Base-by-base conservation (phyloP, 495 filamentous ascomycete genomes). In the Aspergillus sclerotioniger region DNA sequence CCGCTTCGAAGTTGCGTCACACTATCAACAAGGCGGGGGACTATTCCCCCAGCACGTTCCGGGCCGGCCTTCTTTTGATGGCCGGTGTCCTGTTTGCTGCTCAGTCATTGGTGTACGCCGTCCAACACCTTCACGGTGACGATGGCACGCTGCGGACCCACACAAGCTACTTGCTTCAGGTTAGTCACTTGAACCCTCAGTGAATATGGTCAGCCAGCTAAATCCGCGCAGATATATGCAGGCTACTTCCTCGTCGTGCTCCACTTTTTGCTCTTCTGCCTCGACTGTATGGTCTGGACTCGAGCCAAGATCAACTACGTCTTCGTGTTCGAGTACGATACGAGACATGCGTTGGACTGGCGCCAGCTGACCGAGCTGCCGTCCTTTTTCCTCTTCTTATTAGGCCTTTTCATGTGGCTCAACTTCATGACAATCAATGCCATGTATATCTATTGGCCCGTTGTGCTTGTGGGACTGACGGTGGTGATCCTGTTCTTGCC, bases 251-350 rank as follows among this genome's bases (percentile, higher is more conserved):
- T 96, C 6, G 80, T 87, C 55, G 72, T 92, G 12, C 79, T 89
- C 51, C 82, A 95, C 19, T 84, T 92, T 65, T 73, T 84, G 39
- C 68, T 92, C 21, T 96, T 96, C 63, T 87, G 84, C 58, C 48
- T 96, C 32, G 88, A 89, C 63, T 93, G 91, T 66, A 82, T 86
- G 53, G 74, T 96, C 48, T 98, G 91, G 90, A 83, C 85, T 3
- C 76, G 72, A 43, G 84, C 87, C 59, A 93, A 91, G 70, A 90
- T 98, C 66, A 98, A 98, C 67, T 96, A 96, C 70, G 81, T 85
- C 31, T 98, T 98, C 73, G 89, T 98, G 64, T 98, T 98, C 67
- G 94, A 98, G 71, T 95, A 94, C 65, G 91, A 97, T 75, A 84
- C 85, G 45, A 82, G 92, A 62, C 83, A 94, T 73, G 82, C 86